phyloP scores from a whole-genome alignment of 768 basidiomycete genomes.

The Termitomyces sp. region DNA sequence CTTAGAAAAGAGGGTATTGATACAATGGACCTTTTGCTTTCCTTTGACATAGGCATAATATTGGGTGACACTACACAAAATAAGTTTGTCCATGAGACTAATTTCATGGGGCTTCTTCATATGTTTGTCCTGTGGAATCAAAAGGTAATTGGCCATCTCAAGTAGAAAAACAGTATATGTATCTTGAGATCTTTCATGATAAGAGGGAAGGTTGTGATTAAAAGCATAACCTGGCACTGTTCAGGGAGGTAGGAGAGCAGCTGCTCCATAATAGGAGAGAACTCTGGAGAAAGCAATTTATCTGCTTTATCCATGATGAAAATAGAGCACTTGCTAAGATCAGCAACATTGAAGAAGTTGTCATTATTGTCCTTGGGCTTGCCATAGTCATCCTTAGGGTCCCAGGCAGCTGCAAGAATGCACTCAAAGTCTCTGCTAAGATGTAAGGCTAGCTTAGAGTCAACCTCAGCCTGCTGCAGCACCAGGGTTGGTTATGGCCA shows the following conservation, averaged over 20 bases:
- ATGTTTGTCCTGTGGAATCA: constrained; percentile 71
- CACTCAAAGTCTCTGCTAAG: too few species aligned
- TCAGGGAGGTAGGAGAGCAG: constrained; percentile 78
- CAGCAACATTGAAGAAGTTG: too few species aligned
- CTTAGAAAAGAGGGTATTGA: constrained; percentile 99
- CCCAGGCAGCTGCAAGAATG: too few species aligned
- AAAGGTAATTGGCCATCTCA: constrained; percentile 5
- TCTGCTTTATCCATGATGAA: constrained; percentile 99
- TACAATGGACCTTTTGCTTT: constrained; percentile 97
- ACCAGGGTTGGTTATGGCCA: too few species aligned
- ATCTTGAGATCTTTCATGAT: constrained; percentile 99
- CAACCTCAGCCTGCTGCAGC: too few species aligned
- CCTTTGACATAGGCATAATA: constrained; percentile 99
- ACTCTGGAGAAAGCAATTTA: constrained; percentile 95
- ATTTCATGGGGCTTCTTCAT: constrained; percentile 96
- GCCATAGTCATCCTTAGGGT: too few species aligned
- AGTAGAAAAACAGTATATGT: constrained; percentile 6
- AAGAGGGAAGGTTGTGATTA: constrained; percentile 98
- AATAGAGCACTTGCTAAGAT: too few species aligned
- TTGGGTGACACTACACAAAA: constrained; percentile 96
- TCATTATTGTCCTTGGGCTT: too few species aligned
- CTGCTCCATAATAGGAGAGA: constrained; percentile 98
- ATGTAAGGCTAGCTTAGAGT: too few species aligned
- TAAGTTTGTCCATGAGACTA: constrained; percentile 99
- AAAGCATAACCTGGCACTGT: constrained; percentile 95